A percentile compares a stretch with the other conserved stretches of the same genome.
Conservation (phyloP, 2,329 filamentous ascomycete species). For the Verticillium nubilum region DNA sequence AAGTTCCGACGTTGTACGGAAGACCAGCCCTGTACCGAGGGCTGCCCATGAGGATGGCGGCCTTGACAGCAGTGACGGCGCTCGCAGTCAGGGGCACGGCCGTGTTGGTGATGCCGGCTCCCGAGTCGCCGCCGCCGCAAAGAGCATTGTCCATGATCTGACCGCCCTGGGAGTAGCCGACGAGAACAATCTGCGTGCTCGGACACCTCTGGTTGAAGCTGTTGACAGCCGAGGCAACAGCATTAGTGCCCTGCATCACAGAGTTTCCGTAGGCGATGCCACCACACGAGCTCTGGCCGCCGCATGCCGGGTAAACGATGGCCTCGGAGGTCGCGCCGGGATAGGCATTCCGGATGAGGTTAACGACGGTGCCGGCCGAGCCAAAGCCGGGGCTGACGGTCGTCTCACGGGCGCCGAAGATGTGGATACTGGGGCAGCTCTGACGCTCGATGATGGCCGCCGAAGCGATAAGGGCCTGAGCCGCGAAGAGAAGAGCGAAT, state of each 20-base stretch:
- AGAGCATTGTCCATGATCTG: slow-evolving; percentile 61
- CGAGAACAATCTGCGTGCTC: slow-evolving; percentile 49
- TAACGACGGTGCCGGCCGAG: slow-evolving; percentile 41
- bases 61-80: slow-evolving; percentile 52
- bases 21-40: slow-evolving; percentile 51
- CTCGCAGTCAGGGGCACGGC: slow-evolving; percentile 35
- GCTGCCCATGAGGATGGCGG: slow-evolving; percentile 60
- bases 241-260: slow-evolving; percentile 49
- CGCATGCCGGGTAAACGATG: slow-evolving; percentile 57
- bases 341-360: slow-evolving; percentile 40
- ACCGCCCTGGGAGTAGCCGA: slow-evolving; percentile 60
- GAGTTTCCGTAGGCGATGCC: slow-evolving; percentile 56
- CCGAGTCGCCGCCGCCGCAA: slow-evolving; percentile 51
- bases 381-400: slow-evolving; percentile 48
- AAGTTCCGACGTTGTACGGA: slow-evolving; percentile 56
- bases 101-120: slow-evolving; percentile 36
- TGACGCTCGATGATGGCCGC: background rate
- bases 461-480: background rate
- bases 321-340: slow-evolving; percentile 48
- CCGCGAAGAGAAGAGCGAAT: background rate
- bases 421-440: slow-evolving; percentile 33
- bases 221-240: slow-evolving; percentile 56
- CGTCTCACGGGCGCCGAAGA: slow-evolving; percentile 42
- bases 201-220: slow-evolving; percentile 52
- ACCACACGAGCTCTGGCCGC: slow-evolving; percentile 53